Evolutionary conservation across 2,329 filamentous ascomycete species (phyloP), one percentile per base, ranked within the genome.

Genomic region (Chrysoporthe cubensis): DNA sequence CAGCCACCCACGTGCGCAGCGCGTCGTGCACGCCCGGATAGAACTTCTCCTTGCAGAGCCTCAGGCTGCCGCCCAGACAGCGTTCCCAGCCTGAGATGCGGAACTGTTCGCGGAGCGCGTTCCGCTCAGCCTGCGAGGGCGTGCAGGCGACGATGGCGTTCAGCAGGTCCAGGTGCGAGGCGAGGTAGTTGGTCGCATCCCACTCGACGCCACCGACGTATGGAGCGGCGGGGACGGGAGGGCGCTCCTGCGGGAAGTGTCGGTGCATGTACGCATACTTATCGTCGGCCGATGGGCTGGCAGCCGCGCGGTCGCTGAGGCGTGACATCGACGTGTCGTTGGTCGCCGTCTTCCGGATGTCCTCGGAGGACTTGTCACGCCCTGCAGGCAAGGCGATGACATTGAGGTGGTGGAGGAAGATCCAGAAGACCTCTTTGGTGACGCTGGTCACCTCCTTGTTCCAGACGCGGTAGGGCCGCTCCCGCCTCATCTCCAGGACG

Each of bases 351-450:
- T 61, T 68, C 2, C 68, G 66, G 34, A 69, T 69, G 46, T 69
- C 68, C 58, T 69, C 68, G 46, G 69, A 69, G 58, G 79, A 77
- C 72, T 79, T 79, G 57, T 83, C 81, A 16, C 66, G 65, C 14
- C 69, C 69, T 44, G 80, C 75, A 1, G 90, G 87, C 44, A 92
- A 79, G 32, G 93, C 86, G 48, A 98, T 87, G 58, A 97, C 90
- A 74, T 98, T 98, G 67, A 97, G 84, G 73, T 97, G 92, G 79
- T 98, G 95, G 65, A 98, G 85, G 81, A 98, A 99, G 76, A 98
- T 98, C 95, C 95, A 99, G 77, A 99, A 99, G 40, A 98, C 95
- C 78, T 99, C 95, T 78, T 97, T 97, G 54, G 94, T 97, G 60
- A 98, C 95, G 74, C 92, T 94, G 69, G 90, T 90, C 21, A 95